These are phyloP conservation scores for Neurospora sp. DNA, from an alignment of 495 filamentous ascomycete species.

Conservation along the genomic window DNA sequence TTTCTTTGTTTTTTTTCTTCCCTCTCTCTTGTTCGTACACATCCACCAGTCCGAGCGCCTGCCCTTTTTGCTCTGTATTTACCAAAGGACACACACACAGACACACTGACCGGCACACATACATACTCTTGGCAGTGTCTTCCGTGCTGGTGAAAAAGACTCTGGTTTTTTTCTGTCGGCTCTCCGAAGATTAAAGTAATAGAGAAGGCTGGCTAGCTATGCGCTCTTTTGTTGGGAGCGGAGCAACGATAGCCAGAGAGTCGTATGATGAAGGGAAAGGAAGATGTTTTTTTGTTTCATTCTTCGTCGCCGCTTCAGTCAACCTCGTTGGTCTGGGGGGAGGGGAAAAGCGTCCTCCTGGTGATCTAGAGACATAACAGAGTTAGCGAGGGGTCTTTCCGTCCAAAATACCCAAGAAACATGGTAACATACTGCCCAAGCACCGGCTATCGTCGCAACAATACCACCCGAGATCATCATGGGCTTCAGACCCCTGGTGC, in stretches of 20 bases:
- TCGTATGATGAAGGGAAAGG: background rate
- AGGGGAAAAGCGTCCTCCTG: slow-evolving; percentile 21
- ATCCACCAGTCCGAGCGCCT: background rate
- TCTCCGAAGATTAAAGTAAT: slow-evolving; percentile 16
- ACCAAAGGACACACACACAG: slow-evolving; percentile 4
- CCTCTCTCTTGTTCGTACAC: slow-evolving; percentile 19
- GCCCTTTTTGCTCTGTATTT: background rate
- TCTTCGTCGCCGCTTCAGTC: background rate
- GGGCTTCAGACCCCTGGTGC: slow-evolving; percentile 75
- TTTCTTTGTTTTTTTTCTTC: background rate
- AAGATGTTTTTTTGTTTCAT: background rate
- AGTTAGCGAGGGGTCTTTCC: background rate
- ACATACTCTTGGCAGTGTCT: background rate
- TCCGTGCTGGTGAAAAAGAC: background rate
- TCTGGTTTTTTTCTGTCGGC: background rate
- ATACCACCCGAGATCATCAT: slow-evolving; percentile 90
- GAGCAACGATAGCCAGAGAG: background rate
- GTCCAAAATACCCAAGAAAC: background rate
- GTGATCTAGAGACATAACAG: slow-evolving; percentile 12
- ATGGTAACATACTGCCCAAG: slow-evolving; percentile 66
- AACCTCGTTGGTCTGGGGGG: slow-evolving; percentile 3
- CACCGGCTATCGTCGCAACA: slow-evolving; percentile 72
- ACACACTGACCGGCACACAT: background rate
- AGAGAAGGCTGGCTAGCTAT: background rate
- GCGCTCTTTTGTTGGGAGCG: background rate